Evolutionary conservation across 306 rosid genomes (phyloP), one percentile per base, ranked within the genome.

Genomic region (Dryas drummondii): DNA sequence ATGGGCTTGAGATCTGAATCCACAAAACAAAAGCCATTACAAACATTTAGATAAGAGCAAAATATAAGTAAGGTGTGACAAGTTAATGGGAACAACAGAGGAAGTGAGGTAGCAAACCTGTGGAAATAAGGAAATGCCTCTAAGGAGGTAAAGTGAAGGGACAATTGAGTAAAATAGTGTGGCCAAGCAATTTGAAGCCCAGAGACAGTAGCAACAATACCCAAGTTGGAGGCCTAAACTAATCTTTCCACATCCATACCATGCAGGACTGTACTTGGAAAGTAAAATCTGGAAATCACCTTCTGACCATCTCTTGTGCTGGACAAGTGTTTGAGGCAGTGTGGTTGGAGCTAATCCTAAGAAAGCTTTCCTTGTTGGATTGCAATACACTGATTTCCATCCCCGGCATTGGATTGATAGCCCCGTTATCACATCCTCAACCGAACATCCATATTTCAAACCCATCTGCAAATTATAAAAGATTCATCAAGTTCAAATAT

Each of bases 291-390:
- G 91, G 11, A 94, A 65, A 42, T 88, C 86, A 3, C 98, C 98
- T 85, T 89, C 94, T 10, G 94, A 87, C 97, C 96, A 89, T 81
- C 98, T 87, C 86, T 89, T 94, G 17, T 91, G 94, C 40, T 94
- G 97, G 54, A 87, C 86, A 16, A 91, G 88, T 6, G 74, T 70
- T 60, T 89, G 84, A 46, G 69, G 70, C 73, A 94, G 70, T 9
- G 94, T 72, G 52, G 82, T 82, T 60, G 92, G 85, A 67, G 91
- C 94, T 5, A 88, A 47, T 3, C 97, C 97, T 40, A 91, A 61
- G 76, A 93, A 93, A 32, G 94, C 94, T 32, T 76, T 83, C 77
- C 96, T 89, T 58, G 66, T 4, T 68, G 98, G 97, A 47, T 78
- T 87, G 66, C 59, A 91, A 63, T 85, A 89, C 61, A 82, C 84